Evolutionary conservation across 1,139 yeast species (phyloP).

Genomic region (Candida tetrigidarum): DNA sequence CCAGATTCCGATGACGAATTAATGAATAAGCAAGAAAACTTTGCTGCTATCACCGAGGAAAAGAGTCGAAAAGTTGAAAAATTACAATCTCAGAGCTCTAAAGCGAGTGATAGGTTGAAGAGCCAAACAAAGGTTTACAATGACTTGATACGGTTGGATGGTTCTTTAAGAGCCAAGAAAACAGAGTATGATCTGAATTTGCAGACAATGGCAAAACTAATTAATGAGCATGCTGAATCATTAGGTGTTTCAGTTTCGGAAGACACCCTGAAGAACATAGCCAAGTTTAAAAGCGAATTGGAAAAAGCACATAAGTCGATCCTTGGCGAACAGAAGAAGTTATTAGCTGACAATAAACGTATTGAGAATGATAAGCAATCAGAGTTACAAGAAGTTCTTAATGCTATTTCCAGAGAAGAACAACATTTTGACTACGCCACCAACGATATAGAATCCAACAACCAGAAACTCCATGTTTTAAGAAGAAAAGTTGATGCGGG

Average conservation of each 20-base stretch:
- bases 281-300: slow-evolving; percentile 16
- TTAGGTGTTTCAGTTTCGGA: slow-evolving; percentile 21
- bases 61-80: slow-evolving; percentile 33
- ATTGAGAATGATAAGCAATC: slow-evolving; percentile 19
- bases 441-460: slow-evolving; percentile 35
- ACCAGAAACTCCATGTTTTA: slow-evolving; percentile 33
- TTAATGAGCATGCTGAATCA: slow-evolving; percentile 19
- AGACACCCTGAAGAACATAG: slow-evolving; percentile 14
- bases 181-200: slow-evolving; percentile 23
- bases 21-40: slow-evolving; percentile 53
- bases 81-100: slow-evolving; percentile 17
- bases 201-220: slow-evolving; percentile 15
- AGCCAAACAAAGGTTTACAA: slow-evolving; percentile 39
- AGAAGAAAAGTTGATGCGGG: slow-evolving; percentile 45
- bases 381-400: slow-evolving; percentile 16
- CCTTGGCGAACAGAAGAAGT: slow-evolving; percentile 12
- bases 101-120: slow-evolving; percentile 22
- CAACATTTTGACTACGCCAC: slow-evolving; percentile 17
- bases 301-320: slow-evolving; percentile 10
- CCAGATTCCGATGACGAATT: slow-evolving; percentile 57
- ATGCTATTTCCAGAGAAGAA: slow-evolving; percentile 19
- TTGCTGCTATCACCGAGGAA: slow-evolving; percentile 47
- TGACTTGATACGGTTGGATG: slow-evolving; percentile 53
- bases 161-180: slow-evolving; percentile 59
- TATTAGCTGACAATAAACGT: slow-evolving; percentile 14